Evolutionary conservation across 78 protist species (phyloP).

Genomic region (Pigoraptor vietnamica): DNA sequence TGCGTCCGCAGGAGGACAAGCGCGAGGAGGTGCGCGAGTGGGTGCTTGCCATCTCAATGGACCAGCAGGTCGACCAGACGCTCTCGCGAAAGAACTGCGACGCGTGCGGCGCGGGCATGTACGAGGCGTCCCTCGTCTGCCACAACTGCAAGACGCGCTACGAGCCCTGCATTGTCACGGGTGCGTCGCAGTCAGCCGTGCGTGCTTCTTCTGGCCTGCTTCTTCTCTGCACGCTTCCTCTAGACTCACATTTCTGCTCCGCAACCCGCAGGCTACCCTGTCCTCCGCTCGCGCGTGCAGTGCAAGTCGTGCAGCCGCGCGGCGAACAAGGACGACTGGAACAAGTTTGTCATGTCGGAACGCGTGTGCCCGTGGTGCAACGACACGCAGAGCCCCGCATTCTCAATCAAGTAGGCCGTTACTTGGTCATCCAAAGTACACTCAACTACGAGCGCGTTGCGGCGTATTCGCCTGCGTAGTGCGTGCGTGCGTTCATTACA

Average conservation of each 20-base stretch:
- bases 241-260: too few species aligned
- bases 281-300: background rate
- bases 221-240: too few species aligned
- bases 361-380: background rate
- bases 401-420: background rate
- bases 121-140: background rate
- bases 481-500: background rate
- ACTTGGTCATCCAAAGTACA: background rate
- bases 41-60: constrained; percentile 46
- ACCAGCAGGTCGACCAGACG: constrained; percentile 24
- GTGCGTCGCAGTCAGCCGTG: too few species aligned
- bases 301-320: background rate
- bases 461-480: too few species aligned
- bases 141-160: background rate
- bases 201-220: too few species aligned
- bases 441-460: too few species aligned
- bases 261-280: background rate
- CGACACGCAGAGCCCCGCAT: background rate
- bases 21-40: constrained; percentile 34
- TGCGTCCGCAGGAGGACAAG: background rate
- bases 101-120: background rate
- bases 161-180: background rate
- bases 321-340: constrained; percentile 32
- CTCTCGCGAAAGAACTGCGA: background rate
- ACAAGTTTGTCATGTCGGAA: constrained; percentile 5